Percentiles rank a stretch among this genome's conserved stretches.
These are phyloP conservation scores for Citrus sp. DNA, from an alignment of 345 rosid species.

Conservation along the genomic window DNA sequence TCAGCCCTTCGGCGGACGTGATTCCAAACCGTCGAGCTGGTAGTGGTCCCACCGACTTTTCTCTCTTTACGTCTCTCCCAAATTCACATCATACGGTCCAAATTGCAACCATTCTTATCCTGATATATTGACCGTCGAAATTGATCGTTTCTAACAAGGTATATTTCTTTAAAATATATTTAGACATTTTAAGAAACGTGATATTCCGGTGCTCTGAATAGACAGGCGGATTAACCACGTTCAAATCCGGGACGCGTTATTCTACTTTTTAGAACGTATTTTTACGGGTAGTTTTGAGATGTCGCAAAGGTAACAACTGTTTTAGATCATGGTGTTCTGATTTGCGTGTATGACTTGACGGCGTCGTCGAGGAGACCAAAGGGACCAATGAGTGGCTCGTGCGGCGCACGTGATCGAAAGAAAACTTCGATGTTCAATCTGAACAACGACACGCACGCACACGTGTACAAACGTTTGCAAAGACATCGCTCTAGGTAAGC, in stretches of 20 bases:
- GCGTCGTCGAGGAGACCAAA: constrained; percentile 24
- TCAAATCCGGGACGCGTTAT: neutral
- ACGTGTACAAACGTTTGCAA: constrained; percentile 32
- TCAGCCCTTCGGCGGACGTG: constrained; percentile 21
- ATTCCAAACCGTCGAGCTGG: constrained; percentile 20
- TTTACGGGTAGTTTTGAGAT: neutral
- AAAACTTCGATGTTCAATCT: constrained; percentile 1
- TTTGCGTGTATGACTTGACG: constrained; percentile 25
- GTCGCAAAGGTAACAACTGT: neutral
- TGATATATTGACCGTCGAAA: constrained; percentile 20
- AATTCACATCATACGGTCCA: constrained; percentile 25
- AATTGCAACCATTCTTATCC: neutral
- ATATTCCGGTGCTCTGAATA: neutral
- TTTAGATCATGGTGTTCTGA: constrained; percentile 8
- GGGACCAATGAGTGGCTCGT: constrained; percentile 14
- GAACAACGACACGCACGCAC: constrained; percentile 22
- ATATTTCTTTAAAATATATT: neutral
- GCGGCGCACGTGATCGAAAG: constrained; percentile 34
- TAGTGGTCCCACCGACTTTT: constrained; percentile 26
- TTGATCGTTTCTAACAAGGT: neutral
- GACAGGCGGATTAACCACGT: neutral
- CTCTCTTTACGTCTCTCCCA: constrained; percentile 15
- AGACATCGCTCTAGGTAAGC: constrained; percentile 30
- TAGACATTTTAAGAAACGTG: constrained; percentile 4
- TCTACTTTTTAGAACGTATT: neutral